Percentiles rank a stretch among this genome's conserved stretches.
phyloP scores from a whole-genome alignment of 139 green algal genomes.

The Mesotaenium endlicherianum region DNA sequence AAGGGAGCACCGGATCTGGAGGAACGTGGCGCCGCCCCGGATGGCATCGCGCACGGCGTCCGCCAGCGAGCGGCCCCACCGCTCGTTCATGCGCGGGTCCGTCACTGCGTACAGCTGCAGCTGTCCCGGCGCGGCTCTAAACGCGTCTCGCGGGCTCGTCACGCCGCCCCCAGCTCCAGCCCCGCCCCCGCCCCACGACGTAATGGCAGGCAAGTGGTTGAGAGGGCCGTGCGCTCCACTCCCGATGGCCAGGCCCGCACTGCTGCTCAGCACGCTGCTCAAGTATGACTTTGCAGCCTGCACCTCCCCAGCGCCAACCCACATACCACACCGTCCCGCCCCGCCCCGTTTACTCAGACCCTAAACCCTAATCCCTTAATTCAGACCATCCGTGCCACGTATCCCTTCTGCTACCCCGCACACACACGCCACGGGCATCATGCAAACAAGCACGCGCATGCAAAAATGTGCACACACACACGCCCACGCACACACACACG shows the following conservation, averaged over 20 bases:
- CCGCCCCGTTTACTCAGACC: too few relatives aligned
- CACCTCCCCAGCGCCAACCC: not conserved
- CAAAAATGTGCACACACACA: not conserved
- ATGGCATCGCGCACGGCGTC: conserved; percentile 71
- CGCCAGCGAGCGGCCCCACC: conserved; percentile 42
- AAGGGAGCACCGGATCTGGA: conserved; percentile 70
- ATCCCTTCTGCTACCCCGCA: too few relatives aligned
- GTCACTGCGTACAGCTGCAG: conserved; percentile 50
- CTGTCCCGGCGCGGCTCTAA: not conserved
- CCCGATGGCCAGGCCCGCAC: conserved; percentile 2
- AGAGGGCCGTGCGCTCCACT: conserved; percentile 28
- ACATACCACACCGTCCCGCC: too few relatives aligned
- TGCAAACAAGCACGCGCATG: not conserved
- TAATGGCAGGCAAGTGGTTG: conserved; percentile 23
- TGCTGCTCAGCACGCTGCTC: not conserved
- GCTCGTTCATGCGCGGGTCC: conserved; percentile 46
- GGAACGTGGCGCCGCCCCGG: conserved; percentile 73
- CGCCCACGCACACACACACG: not conserved
- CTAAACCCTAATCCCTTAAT: too few relatives aligned
- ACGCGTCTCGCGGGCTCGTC: not conserved
- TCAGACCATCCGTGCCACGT: too few relatives aligned
- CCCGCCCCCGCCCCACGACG: not conserved
- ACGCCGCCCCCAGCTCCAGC: not conserved
- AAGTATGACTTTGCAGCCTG: conserved; percentile 44
- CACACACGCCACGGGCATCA: too few relatives aligned